These are phyloP conservation scores for Aspergillus ochraceoroseus DNA, from an alignment of 2,329 filamentous ascomycete genomes.

Conservation along the genomic window DNA sequence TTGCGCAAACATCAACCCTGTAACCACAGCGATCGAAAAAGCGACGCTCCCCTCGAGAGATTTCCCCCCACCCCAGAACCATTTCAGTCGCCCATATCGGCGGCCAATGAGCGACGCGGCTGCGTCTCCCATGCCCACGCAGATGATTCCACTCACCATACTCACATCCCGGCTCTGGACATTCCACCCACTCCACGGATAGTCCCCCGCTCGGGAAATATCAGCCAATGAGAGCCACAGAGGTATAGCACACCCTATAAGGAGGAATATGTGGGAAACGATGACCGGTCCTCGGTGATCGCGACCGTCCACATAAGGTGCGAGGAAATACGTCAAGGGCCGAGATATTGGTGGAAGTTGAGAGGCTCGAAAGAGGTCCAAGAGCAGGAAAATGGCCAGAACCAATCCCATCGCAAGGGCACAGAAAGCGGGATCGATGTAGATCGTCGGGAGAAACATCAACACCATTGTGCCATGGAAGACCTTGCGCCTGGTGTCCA, in stretches of 20 bases:
- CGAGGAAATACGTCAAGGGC: constrained; percentile 78
- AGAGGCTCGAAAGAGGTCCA: constrained; percentile 83
- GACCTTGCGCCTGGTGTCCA: constrained; percentile 92
- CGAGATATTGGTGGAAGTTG: constrained; percentile 86
- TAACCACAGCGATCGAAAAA: constrained; percentile 73
- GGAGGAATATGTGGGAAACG: constrained; percentile 89
- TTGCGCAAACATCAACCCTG: constrained; percentile 65
- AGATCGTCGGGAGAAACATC: constrained; percentile 86
- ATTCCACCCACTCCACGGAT: constrained; percentile 68
- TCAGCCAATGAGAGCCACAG: constrained; percentile 82
- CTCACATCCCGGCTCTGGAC: constrained; percentile 67
- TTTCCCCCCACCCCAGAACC: constrained; percentile 96
- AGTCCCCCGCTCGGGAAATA: constrained; percentile 53
- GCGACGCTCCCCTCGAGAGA: constrained; percentile 81
- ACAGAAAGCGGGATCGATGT: constrained; percentile 77
- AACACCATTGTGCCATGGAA: constrained; percentile 98
- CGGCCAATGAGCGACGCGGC: constrained; percentile 86
- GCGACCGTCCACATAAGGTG: constrained; percentile 89
- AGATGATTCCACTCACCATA: constrained; percentile 89
- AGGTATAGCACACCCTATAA: constrained; percentile 91
- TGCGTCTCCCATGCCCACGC: constrained; percentile 91
- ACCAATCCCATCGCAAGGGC: constrained; percentile 74
- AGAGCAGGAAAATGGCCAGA: constrained; percentile 76
- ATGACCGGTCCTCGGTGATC: constrained; percentile 92
- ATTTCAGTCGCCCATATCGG: constrained; percentile 79